Evolutionary conservation across 2,329 filamentous ascomycete species (phyloP).

Genomic region (Ophiostoma perfectum): DNA sequence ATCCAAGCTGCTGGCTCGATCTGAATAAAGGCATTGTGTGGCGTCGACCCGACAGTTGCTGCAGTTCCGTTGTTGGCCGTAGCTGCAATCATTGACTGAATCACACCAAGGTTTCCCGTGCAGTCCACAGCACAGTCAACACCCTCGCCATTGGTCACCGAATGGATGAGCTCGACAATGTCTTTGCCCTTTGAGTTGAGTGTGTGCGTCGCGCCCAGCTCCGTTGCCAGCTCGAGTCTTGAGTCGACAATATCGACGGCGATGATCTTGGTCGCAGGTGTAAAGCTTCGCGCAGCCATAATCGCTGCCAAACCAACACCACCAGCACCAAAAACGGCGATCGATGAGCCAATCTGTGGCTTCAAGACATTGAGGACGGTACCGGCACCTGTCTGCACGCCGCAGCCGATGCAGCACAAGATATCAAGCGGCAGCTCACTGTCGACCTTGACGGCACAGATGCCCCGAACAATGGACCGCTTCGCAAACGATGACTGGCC

Average conservation of each 20-base stretch:
- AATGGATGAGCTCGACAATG: background rate
- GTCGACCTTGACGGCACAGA: constrained; percentile 17
- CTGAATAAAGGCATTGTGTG: background rate
- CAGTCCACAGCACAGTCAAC: constrained; percentile 3
- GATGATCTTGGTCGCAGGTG: constrained; percentile 35
- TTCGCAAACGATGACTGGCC: constrained; percentile 21
- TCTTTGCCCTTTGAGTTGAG: constrained; percentile 19
- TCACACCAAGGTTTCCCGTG: constrained; percentile 9
- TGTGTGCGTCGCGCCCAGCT: constrained; percentile 40
- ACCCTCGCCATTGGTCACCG: constrained; percentile 5
- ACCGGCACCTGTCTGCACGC: constrained; percentile 41
- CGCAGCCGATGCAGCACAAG: constrained; percentile 40
- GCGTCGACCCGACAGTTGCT: background rate
- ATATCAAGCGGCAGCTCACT: constrained; percentile 28
- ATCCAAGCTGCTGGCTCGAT: constrained; percentile 11
- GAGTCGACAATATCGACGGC: constrained; percentile 42
- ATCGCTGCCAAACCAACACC: constrained; percentile 39
- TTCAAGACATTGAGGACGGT: constrained; percentile 33
- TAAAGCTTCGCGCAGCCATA: constrained; percentile 35
- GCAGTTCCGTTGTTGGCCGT: background rate
- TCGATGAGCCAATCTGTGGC: constrained; percentile 31
- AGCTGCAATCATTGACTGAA: constrained; percentile 8
- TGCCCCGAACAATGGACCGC: constrained; percentile 12
- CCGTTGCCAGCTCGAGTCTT: constrained; percentile 39
- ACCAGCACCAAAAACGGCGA: constrained; percentile 36